phyloP scores from a whole-genome alignment of 495 filamentous ascomycete genomes.

The Chaetomium cochliodes region DNA sequence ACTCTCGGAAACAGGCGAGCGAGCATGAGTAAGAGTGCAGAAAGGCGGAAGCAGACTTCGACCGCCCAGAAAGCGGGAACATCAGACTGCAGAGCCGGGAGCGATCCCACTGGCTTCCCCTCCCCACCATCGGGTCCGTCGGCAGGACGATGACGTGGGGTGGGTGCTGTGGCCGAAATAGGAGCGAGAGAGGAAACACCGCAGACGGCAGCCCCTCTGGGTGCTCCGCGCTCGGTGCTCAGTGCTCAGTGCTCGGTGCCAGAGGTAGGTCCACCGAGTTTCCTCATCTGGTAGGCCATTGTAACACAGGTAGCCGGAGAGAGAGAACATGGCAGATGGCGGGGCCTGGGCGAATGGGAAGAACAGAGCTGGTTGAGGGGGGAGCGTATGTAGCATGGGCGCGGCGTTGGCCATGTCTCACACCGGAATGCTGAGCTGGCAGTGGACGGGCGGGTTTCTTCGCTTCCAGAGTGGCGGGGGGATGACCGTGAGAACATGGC shows the following conservation, averaged over 20 bases:
- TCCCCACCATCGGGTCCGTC: slow-evolving; percentile 11
- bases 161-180: not conserved
- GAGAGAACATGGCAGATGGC: slow-evolving; percentile 3
- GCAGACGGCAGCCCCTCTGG: not conserved
- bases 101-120: slow-evolving; percentile 26
- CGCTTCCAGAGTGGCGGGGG: not conserved
- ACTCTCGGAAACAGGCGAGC: not conserved
- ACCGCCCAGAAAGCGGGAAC: not conserved
- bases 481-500: not conserved
- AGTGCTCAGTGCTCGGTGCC: too few relatives aligned
- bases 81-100: slow-evolving; percentile 23
- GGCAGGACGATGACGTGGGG: slow-evolving; percentile 2
- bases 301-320: slow-evolving; percentile 16
- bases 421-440: slow-evolving; percentile 3
- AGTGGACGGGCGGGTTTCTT: slow-evolving; percentile 3
- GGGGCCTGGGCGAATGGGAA: slow-evolving; percentile 15
- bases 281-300: not conserved
- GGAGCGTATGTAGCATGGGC: slow-evolving; percentile 14
- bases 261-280: not conserved
- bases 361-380: slow-evolving; percentile 5
- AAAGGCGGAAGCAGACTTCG: not conserved
- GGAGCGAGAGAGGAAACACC: not conserved
- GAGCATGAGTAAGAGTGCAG: slow-evolving; percentile 1
- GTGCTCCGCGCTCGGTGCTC: not conserved
- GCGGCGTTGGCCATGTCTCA: slow-evolving; percentile 13